These are phyloP conservation scores for Arabidopsis lyrata DNA, from an alignment of 441 rosid species.

Conservation along the genomic window DNA sequence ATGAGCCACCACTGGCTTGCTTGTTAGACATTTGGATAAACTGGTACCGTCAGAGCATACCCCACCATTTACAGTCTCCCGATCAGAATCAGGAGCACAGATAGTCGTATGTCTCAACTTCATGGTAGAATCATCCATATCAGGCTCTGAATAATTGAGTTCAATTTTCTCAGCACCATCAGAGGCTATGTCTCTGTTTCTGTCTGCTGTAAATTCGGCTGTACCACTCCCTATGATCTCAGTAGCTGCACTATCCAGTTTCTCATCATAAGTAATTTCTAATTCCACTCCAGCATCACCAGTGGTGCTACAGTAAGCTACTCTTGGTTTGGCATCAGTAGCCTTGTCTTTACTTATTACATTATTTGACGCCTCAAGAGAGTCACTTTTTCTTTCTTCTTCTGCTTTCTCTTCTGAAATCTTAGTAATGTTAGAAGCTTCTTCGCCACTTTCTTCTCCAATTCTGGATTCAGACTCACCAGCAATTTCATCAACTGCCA, in stretches of 20 bases:
- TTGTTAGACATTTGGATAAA: conserved; percentile 19
- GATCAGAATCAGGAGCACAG: conserved; percentile 19
- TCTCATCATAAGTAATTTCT: conserved; percentile 38
- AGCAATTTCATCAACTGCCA: conserved; percentile 34
- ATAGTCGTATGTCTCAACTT: conserved; percentile 1
- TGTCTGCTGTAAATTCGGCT: conserved; percentile 6
- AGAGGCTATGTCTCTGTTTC: conserved; percentile 13
- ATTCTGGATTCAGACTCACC: conserved; percentile 18
- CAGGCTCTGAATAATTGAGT: conserved; percentile 18
- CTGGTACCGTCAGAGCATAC: conserved; percentile 20
- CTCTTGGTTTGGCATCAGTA: conserved; percentile 1
- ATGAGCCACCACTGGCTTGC: conserved; percentile 22
- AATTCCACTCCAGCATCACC: conserved; percentile 36
- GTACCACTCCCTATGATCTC: conserved; percentile 7
- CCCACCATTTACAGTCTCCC: conserved; percentile 18
- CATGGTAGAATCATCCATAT: conserved; percentile 23
- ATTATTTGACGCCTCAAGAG: conserved; percentile 10
- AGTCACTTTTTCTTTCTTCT: conserved; percentile 18
- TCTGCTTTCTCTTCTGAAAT: conserved; percentile 33
- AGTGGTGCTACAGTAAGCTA: conserved; percentile 23
- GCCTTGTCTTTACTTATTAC: conserved; percentile 22
- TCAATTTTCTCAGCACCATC: conserved; percentile 26
- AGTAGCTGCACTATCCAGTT: conserved; percentile 13
- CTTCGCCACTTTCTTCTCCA: conserved; percentile 31
- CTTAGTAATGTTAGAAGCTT: conserved; percentile 13